Base-by-base conservation (phyloP, 768 basidiomycete species). In the Kwoniella sp. region DNA sequence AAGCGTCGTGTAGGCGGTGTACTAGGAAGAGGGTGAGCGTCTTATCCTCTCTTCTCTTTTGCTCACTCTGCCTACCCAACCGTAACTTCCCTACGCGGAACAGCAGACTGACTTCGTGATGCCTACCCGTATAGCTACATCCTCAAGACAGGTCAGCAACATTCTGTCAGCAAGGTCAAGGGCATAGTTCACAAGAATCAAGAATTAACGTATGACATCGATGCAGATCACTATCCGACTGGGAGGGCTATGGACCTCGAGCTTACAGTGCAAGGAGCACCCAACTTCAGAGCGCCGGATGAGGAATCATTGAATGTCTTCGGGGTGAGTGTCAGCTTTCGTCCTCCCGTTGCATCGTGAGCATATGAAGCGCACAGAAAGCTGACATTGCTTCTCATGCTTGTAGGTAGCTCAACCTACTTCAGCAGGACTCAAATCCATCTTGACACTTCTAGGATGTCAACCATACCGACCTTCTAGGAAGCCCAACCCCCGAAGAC, bases 201-300 rank as follows among this genome's bases (percentile, higher is more conserved):
- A 37, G 88, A 86, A 64, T 68, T 77, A 7, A 54, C 68, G 55
- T 58, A 52, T 63, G 37, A 54, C 46, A 44, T 40, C 47, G 60
- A 55, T 33, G 29, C 64, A 63, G 79, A 80, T 57, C 80, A 80
- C 27, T 79, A 81, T 47, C 72, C 78, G 1, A 77, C 78, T 10
- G 67, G 75, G 50, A 86, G 93, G 67, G 92, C 92, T 2, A 83
- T 93, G 47, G 91, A 95, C 76, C 85, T 98, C 1, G 92, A 95
- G 72, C 84, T 97, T 26, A 91, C 90, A 62, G 84, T 99, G 9
- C 89, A 92, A 74, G 95, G 96, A 33, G 95, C 95, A 19, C 93
- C 95, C 2, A 97, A 98, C 81, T 97, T 98, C 77, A 84, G 96
- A 68, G 87, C 90, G 13, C 89, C 92, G 9, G 84, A 87, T 55